Evolutionary conservation across 1,284 basidiomycete genomes (phyloP).

Genomic region (Microbotryum scabiosae): DNA sequence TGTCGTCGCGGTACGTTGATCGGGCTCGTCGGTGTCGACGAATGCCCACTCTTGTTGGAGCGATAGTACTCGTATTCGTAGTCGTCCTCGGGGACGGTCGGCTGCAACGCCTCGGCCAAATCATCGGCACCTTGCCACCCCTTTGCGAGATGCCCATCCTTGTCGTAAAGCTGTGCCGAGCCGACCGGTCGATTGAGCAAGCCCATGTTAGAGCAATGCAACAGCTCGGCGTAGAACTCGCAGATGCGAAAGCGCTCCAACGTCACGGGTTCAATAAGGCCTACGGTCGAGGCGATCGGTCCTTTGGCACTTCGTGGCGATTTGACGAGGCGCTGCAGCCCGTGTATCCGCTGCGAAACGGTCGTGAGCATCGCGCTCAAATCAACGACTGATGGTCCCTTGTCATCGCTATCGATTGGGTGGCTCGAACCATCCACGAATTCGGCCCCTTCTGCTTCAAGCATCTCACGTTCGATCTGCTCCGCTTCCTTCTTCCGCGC

Average conservation of each 20-base stretch:
- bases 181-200: slow-evolving; percentile 65
- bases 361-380: slow-evolving; percentile 74
- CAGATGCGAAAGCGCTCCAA: slow-evolving; percentile 95
- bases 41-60: background rate
- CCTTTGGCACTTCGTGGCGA: slow-evolving; percentile 57
- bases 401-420: slow-evolving; percentile 62
- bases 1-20: slow-evolving; percentile 7
- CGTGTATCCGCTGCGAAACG: slow-evolving; percentile 60
- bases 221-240: slow-evolving; percentile 90
- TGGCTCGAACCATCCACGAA: slow-evolving; percentile 42
- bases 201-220: slow-evolving; percentile 98
- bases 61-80: background rate
- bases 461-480: slow-evolving; percentile 31
- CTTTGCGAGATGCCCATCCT: slow-evolving; percentile 13
- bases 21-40: slow-evolving; percentile 2
- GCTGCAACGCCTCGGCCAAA: slow-evolving; percentile 22
- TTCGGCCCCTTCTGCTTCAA: slow-evolving; percentile 55
- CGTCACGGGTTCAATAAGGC: slow-evolving; percentile 64
- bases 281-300: slow-evolving; percentile 44
- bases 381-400: slow-evolving; percentile 71
- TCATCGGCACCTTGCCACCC: slow-evolving; percentile 25
- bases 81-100: background rate
- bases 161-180: slow-evolving; percentile 10
- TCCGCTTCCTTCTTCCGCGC: slow-evolving; percentile 37
- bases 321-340: slow-evolving; percentile 63